Conservation (phyloP, 2,329 filamentous ascomycete genomes). For the Fusarium verticillioides region DNA sequence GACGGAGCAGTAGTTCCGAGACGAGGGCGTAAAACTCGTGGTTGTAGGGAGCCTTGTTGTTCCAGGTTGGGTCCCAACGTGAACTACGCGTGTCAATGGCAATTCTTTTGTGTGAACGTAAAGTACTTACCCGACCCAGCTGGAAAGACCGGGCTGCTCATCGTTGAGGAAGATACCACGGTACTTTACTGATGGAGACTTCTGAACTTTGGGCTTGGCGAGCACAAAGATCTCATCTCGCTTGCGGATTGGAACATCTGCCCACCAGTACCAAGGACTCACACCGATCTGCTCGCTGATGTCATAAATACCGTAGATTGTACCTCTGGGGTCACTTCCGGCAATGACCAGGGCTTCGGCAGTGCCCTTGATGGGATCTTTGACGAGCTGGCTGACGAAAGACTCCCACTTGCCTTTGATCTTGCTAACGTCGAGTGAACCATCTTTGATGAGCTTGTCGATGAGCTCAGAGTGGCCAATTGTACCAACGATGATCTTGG, state of each 20-base stretch:
- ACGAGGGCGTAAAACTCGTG: constrained; percentile 74
- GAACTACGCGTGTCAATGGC: constrained; percentile 29
- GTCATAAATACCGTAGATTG: constrained; percentile 70
- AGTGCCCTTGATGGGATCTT: constrained; percentile 56
- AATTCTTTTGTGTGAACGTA: too few relatives aligned
- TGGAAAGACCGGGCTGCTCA: constrained; percentile 56
- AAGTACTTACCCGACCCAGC: constrained; percentile 56
- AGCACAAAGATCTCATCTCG: constrained; percentile 62
- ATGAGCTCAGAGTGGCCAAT: constrained; percentile 73
- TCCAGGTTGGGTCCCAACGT: constrained; percentile 53
- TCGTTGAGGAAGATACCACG: constrained; percentile 73
- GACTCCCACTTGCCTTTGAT: constrained; percentile 76
- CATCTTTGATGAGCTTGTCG: constrained; percentile 34
- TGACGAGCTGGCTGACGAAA: constrained; percentile 67
- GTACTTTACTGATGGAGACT: constrained; percentile 67
- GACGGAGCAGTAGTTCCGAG: constrained; percentile 76
- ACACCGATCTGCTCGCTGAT: constrained; percentile 71
- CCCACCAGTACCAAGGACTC: constrained; percentile 66
- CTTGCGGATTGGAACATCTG: constrained; percentile 63
- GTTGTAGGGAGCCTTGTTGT: constrained; percentile 66
- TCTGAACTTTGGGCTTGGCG: constrained; percentile 45
- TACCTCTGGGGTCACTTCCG: constrained; percentile 68
- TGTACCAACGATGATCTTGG: constrained; percentile 75
- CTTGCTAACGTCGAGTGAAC: constrained; percentile 56
- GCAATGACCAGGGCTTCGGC: constrained; percentile 64